Evolutionary conservation across 805 yeast species (phyloP), one percentile per base, ranked within the genome.

Genomic region (Ogataea paradorogensis): DNA sequence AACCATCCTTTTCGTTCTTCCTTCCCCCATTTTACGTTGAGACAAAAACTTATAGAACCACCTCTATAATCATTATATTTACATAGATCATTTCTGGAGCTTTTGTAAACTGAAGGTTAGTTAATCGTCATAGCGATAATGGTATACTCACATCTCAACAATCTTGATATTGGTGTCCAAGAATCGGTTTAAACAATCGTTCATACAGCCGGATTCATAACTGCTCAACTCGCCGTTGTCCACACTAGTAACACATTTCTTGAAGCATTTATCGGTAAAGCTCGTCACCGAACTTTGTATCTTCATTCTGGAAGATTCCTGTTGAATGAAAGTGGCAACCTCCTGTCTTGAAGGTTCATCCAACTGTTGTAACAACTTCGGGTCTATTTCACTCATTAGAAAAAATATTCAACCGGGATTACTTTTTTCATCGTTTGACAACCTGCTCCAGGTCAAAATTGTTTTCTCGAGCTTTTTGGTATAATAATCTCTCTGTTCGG

Each of bases 261-360:
- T 85, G 73, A 88, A 90, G 62, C 98, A 90, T 71, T 82, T 72
- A 58, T 88, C 90, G 20, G 96, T 89, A 74, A 87, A 88, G 55
- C 74, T 78, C 61, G 90, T 96, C 45, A 90, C 84, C 24, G 95
- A 79, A 67, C 76, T 74, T 62, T 88, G 96, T 22, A 90, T 86
- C 66, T 88, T 87, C 40, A 91, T 81, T 67, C 85, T 87, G 47
- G 93, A 76, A 58, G 84, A 82, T 65, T 90, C 96, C 10, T 82
- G 67, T 58, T 88, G 95, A 34, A 89, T 69, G 68, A 87, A 89
- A 41, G 74, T 71, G 53, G 80, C 70, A 35, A 89, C 78, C 47
- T 88, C 95, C 56, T 78, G 74, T 61, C 83, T 80, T 32, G 93
- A 76, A 21, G 71, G 43, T 25, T 82, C 91, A 57, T 87, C 95